Evolutionary conservation across 768 basidiomycete genomes (phyloP).

Genomic region (Sarcodon aspratus): DNA sequence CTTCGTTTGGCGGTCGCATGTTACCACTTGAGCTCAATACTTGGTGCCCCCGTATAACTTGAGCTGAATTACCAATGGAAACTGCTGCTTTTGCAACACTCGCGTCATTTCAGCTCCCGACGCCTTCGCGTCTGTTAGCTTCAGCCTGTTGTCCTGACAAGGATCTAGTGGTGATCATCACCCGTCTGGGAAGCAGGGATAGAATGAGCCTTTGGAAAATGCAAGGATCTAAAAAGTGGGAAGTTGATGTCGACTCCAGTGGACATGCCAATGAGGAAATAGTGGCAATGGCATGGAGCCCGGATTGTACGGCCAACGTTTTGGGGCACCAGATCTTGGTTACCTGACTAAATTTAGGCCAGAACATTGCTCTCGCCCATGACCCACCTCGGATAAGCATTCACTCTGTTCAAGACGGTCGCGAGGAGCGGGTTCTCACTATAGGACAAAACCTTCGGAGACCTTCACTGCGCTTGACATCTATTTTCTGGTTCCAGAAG

Average conservation of each 20-base stretch:
- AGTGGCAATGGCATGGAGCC: conserved; percentile 66
- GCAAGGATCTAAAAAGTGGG: conserved; percentile 75
- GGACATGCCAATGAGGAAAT: conserved; percentile 33
- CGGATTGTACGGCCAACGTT: conserved; percentile 44
- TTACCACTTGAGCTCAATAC: too few species aligned
- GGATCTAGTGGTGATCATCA: conserved; percentile 60
- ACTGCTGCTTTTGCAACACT: conserved; percentile 19
- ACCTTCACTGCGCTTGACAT: conserved; percentile 23
- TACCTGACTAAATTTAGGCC: conserved; percentile 27
- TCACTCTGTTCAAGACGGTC: conserved; percentile 74
- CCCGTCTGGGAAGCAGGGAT: conserved; percentile 56
- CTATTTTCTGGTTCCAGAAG: conserved; percentile 68
- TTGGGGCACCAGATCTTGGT: conserved; percentile 3
- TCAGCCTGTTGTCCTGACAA: conserved; percentile 81
- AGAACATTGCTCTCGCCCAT: conserved; percentile 54
- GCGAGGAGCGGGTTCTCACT: conserved; percentile 34
- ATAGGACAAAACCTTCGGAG: conserved; percentile 14
- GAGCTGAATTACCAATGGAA: too few species aligned
- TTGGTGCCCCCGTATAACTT: too few species aligned
- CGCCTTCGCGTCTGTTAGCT: conserved; percentile 42
- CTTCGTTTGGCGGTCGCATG: too few species aligned
- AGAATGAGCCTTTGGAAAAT: conserved; percentile 72
- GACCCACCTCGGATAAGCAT: conserved; percentile 58
- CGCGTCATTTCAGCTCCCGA: conserved; percentile 43
- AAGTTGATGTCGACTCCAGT: conserved; percentile 47